phyloP scores from a whole-genome alignment of 1,284 basidiomycete genomes.

The Tilletiaria anomala region DNA sequence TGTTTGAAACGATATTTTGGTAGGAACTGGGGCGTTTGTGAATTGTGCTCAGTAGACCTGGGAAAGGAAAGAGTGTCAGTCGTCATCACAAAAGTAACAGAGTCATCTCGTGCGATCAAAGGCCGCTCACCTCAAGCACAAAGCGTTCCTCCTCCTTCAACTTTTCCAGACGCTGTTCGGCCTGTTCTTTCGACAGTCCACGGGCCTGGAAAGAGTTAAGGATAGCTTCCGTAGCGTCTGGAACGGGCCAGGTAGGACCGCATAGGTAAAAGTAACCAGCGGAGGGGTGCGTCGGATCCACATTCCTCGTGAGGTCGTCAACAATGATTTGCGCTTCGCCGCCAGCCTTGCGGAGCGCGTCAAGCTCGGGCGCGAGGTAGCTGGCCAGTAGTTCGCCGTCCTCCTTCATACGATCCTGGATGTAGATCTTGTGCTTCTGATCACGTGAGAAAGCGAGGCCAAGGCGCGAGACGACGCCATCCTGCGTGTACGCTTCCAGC shows the following conservation, averaged over 20 bases:
- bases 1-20: no score
- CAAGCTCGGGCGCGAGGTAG: slow-evolving; percentile 32
- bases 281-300: no score
- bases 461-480: slow-evolving; percentile 68
- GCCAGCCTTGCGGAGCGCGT: slow-evolving; percentile 47
- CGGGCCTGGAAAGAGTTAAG: slow-evolving; percentile 56
- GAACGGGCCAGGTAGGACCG: slow-evolving; percentile 95
- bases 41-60: no score
- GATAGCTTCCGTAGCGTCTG: slow-evolving; percentile 86
- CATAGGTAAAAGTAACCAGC: slow-evolving; percentile 81
- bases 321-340: slow-evolving; percentile 26
- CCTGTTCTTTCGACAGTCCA: slow-evolving; percentile 53
- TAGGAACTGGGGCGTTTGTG: no score
- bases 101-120: no score
- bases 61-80: no score
- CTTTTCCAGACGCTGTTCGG: slow-evolving; percentile 70
- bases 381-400: slow-evolving; percentile 63
- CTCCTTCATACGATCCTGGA: slow-evolving; percentile 93
- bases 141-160: slow-evolving; percentile 95
- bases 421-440: slow-evolving; percentile 60
- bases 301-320: slow-evolving; percentile 46
- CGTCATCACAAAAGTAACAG: no score
- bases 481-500: slow-evolving; percentile 53
- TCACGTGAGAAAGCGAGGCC: slow-evolving; percentile 96
- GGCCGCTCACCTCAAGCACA: slow-evolving; percentile 80